A percentile compares a stretch with the other conserved stretches of the same genome.
Conservation (phyloP, 345 rosid species). For the Eucalyptus pauciflora region DNA sequence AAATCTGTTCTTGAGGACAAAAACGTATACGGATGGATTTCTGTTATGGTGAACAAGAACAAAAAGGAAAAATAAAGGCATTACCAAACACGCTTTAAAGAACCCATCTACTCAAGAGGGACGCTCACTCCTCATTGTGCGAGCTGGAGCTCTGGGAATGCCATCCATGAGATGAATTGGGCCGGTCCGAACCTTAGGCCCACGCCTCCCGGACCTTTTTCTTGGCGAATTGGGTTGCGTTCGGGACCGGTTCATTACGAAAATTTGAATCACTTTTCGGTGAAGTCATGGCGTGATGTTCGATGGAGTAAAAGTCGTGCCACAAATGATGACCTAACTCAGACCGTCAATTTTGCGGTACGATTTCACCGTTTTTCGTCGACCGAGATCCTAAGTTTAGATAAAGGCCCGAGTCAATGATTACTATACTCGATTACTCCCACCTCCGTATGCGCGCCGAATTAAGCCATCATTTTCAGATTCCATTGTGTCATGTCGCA, state of each 20-base stretch:
- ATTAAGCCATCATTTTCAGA: neutral
- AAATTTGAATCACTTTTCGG: neutral
- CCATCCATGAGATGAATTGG: neutral
- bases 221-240: neutral
- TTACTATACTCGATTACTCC: neutral
- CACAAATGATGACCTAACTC: fast-evolving
- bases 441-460: neutral
- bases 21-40: too few relatives aligned
- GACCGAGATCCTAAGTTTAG: neutral
- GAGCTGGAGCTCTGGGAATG: neutral
- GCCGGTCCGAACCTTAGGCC: neutral
- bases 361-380: neutral
- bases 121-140: neutral
- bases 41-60: fast-evolving
- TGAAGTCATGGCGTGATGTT: neutral
- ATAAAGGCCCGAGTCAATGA: neutral
- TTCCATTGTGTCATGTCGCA: neutral
- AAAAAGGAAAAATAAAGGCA: neutral
- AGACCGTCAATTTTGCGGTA: neutral
- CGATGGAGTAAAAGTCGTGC: neutral
- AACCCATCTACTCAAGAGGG: neutral
- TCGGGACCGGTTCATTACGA: neutral
- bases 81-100: neutral
- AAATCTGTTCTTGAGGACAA: too few relatives aligned
- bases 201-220: neutral